Conservation (phyloP, 2,329 filamentous ascomycete species). For the Colletotrichum sp. region DNA sequence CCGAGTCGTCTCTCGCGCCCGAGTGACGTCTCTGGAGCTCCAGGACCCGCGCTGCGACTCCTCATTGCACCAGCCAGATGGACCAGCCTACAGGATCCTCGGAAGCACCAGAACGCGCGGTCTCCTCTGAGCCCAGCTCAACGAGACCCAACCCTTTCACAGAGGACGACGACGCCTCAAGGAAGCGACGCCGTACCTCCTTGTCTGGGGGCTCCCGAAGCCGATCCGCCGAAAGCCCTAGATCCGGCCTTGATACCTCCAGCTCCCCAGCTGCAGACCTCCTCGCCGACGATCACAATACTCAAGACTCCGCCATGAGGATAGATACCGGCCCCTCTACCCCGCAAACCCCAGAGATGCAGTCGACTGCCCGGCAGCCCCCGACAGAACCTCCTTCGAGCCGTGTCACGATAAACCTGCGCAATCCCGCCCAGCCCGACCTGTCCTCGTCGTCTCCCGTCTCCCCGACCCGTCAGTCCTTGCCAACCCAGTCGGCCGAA, state of each 20-base stretch:
- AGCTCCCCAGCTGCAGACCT: constrained; percentile 33
- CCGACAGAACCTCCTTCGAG: constrained; percentile 54
- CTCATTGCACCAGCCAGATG: constrained; percentile 53
- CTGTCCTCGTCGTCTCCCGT: constrained; percentile 47
- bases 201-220: constrained; percentile 56
- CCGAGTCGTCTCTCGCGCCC: constrained; percentile 60
- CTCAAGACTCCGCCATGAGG: constrained; percentile 41
- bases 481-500: constrained; percentile 8
- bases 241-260: constrained; percentile 35
- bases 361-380: constrained; percentile 34
- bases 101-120: constrained; percentile 62
- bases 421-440: constrained; percentile 47
- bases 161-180: constrained; percentile 58
- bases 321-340: constrained; percentile 42
- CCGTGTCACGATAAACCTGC: constrained; percentile 66
- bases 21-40: constrained; percentile 54
- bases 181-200: constrained; percentile 69
- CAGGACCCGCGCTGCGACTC: constrained; percentile 42
- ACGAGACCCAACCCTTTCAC: constrained; percentile 70
- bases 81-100: constrained; percentile 54
- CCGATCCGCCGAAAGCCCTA: constrained; percentile 52
- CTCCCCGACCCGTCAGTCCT: constrained; percentile 40
- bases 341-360: constrained; percentile 48
- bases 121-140: constrained; percentile 67
- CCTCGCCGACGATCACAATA: constrained; percentile 27